Evolutionary conservation across 371 early-diverging fungal species (phyloP).

Genomic region (Mortierella sp.): DNA sequence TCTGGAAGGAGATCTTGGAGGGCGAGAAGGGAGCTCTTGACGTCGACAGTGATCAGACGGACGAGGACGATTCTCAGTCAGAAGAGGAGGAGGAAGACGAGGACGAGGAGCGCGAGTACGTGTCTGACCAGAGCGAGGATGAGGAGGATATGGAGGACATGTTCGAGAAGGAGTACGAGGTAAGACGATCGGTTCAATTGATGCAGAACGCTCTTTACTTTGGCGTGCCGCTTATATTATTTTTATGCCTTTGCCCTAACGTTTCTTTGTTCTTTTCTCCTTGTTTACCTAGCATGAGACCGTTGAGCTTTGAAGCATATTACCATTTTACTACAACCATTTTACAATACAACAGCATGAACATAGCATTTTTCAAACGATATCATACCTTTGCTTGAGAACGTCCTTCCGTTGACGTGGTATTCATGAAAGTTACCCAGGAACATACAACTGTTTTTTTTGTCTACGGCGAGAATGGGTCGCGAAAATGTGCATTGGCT

Average conservation of each 20-base stretch:
- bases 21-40: constrained; percentile 76
- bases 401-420: background rate
- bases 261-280: background rate
- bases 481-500: background rate
- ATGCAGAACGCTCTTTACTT: background rate
- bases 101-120: constrained; percentile 69
- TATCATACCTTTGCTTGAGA: background rate
- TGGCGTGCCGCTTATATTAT: background rate
- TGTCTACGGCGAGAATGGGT: background rate
- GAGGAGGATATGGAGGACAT: constrained; percentile 65
- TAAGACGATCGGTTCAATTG: constrained; percentile 4
- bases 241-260: background rate
- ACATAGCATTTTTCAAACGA: constrained; percentile 7
- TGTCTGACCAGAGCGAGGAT: constrained; percentile 60
- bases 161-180: constrained; percentile 60
- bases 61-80: constrained; percentile 68
- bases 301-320: constrained; percentile 39
- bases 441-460: no score
- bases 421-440: no score
- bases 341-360: constrained; percentile 14
- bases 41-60: constrained; percentile 82
- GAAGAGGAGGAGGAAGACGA: constrained; percentile 72
- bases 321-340: constrained; percentile 1
- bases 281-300: constrained; percentile 42
- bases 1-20: constrained; percentile 84